Percentiles rank a stretch among this genome's conserved stretches.
Conservation (phyloP, 192 early-diverging fungal species). For the Backusella macrospora region DNA sequence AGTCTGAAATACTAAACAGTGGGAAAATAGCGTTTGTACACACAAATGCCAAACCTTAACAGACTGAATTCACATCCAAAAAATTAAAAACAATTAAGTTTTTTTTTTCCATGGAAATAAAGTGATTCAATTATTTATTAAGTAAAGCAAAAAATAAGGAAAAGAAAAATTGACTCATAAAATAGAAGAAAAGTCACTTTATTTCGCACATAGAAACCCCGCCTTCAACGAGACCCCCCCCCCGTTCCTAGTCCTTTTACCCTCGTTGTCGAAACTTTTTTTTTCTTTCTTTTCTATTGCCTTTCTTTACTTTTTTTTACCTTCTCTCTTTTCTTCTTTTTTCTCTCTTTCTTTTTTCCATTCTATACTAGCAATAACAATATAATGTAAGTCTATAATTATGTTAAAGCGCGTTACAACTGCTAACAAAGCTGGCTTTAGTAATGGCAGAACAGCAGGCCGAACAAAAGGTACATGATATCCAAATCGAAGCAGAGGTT, state of each 20-base stretch:
- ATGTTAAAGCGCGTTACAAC: background rate
- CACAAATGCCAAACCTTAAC: too few species aligned
- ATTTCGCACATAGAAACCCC: slow-evolving; percentile 4
- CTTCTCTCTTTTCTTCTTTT: background rate
- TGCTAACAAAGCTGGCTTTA: background rate
- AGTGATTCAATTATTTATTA: too few species aligned
- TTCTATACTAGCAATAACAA: background rate
- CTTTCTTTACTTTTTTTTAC: background rate
- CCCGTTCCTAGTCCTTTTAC: background rate
- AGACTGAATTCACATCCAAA: too few species aligned
- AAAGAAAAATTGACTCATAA: slow-evolving; percentile 1
- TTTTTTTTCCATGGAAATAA: too few species aligned
- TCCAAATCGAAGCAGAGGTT: background rate
- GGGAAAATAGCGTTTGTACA: too few species aligned
- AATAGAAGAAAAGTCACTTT: background rate
- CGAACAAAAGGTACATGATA: slow-evolving; percentile 12
- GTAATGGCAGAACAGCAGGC: background rate
- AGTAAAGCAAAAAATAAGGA: background rate
- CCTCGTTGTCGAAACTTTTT: slow-evolving; percentile 6
- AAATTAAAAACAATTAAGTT: too few species aligned
- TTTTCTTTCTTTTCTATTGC: background rate
- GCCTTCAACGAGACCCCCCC: background rate
- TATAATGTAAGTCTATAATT: slow-evolving; percentile 4
- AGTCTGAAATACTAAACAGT: too few species aligned
- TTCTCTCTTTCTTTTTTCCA: background rate